A percentile compares a stretch with the other conserved stretches of the same genome.
Evolutionary conservation across 2,329 filamentous ascomycete species (phyloP).

Genomic region (Madurella fahalii): DNA sequence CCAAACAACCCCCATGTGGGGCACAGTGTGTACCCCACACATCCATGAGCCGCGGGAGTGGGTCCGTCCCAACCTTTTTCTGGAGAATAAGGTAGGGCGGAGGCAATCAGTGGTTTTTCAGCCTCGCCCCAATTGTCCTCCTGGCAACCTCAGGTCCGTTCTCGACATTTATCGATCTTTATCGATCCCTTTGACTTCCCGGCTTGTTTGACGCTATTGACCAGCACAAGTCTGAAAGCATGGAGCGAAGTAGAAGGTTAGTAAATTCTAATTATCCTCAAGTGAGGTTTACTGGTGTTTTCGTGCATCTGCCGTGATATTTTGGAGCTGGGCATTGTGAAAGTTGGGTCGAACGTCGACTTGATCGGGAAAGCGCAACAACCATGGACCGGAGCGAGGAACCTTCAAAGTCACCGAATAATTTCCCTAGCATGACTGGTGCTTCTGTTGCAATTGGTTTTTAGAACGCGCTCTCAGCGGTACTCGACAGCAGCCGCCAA

Average conservation of each 20-base stretch:
- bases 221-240: neutral
- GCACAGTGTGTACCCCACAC: neutral
- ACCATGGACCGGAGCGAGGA: no score
- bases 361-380: no score
- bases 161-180: no score
- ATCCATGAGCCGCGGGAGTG: neutral
- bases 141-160: neutral
- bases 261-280: constrained; percentile 10
- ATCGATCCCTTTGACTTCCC: neutral
- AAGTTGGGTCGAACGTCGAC: no score
- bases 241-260: constrained; percentile 26
- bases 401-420: no score
- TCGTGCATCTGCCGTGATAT: neutral
- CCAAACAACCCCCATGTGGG: no score
- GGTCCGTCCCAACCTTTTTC: neutral
- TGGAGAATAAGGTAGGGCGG: no score
- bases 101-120: no score
- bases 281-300: constrained; percentile 11
- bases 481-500: neutral
- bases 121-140: no score
- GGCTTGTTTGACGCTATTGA: neutral
- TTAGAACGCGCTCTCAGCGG: no score
- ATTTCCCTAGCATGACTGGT: no score
- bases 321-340: neutral
- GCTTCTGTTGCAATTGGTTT: no score